Evolutionary conservation across 192 early-diverging fungal species (phyloP).

Genomic region (Coemansia sp.): DNA sequence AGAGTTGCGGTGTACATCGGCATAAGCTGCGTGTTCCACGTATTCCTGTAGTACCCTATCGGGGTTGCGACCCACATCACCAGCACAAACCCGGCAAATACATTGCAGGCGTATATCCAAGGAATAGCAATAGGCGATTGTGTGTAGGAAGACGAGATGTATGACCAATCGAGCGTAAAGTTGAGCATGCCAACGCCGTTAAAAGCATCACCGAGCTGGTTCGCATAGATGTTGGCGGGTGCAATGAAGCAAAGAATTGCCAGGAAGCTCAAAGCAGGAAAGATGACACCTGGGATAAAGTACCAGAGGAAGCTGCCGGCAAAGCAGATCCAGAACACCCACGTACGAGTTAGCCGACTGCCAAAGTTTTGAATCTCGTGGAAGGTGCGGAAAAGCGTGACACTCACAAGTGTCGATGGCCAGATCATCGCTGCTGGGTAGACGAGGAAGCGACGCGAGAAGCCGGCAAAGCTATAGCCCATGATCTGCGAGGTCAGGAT

Average conservation of each 20-base stretch:
- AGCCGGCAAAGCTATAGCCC: slow-evolving; percentile 72
- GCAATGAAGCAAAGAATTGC: slow-evolving; percentile 62
- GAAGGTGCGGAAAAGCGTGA: slow-evolving; percentile 78
- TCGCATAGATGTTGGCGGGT: slow-evolving; percentile 45
- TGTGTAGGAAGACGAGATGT: slow-evolving; percentile 59
- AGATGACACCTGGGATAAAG: slow-evolving; percentile 66
- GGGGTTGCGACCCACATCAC: slow-evolving; percentile 77
- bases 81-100: slow-evolving; percentile 69
- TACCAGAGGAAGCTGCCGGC: slow-evolving; percentile 54
- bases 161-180: slow-evolving; percentile 76
- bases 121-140: slow-evolving; percentile 72
- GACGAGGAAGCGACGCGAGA: slow-evolving; percentile 78
- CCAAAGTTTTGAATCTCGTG: slow-evolving; percentile 63
- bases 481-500: slow-evolving; percentile 71
- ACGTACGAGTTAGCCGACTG: slow-evolving; percentile 52
- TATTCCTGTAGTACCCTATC: slow-evolving; percentile 67
- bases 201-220: slow-evolving; percentile 53
- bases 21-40: slow-evolving; percentile 60
- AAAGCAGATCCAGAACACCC: slow-evolving; percentile 56
- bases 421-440: slow-evolving; percentile 86
- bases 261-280: slow-evolving; percentile 67
- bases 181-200: slow-evolving; percentile 68
- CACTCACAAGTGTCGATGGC: slow-evolving; percentile 75
- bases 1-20: slow-evolving; percentile 55
- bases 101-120: slow-evolving; percentile 69